Base-by-base conservation (phyloP, 73 alveolate genomes). In the Blepharisma japonicum region DNA sequence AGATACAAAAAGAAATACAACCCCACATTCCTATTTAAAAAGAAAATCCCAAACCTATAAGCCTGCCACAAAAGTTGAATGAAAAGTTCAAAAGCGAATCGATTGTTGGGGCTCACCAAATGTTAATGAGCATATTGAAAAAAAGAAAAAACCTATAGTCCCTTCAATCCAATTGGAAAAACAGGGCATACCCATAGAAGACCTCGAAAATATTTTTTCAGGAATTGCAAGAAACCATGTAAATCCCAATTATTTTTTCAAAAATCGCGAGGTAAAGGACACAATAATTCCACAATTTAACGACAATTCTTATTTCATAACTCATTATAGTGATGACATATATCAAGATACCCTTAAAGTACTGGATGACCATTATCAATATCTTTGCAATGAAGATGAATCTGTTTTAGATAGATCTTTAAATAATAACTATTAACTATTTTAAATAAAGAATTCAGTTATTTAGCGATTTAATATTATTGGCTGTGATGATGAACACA, bases 351-450 rank as follows among this genome's bases (percentile, higher is more conserved):
- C 38, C 50, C 23, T 61, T 0, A 39, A 61, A 61, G 49, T 61
- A 3, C 74, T 61, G 39, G 47, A 61, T 14, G 14, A n/a, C 18
- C 74, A 61, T 61, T 61, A 61, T 61, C 47, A 14, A 25, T 25
- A 18, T 61, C 23, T 61, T n/a, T 61, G 74, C 47, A 61, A 61
- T 61, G 74, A 61, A 61, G 74, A 61, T 32, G 42, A 32, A 32
- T 32, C 42, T 32, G 42, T 32, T 32, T 32, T 32, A 3, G 42
- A 32, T 32, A 32, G 42, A 32, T 32, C 42, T 32, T 32, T 32
- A 32, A 32, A 32, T 32, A 32, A 32, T 32, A 32, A 32, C 3
- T 32, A 32, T 32, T 32, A 32, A 32, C 0, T 32, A 32, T n/a
- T n/a, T n/a, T n/a, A n/a, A n/a, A n/a, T 32, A 32, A 32, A 32